Evolutionary conservation across 805 yeast species (phyloP), one percentile per base, ranked within the genome.

Genomic region (Nakazawaea wickerhamii): DNA sequence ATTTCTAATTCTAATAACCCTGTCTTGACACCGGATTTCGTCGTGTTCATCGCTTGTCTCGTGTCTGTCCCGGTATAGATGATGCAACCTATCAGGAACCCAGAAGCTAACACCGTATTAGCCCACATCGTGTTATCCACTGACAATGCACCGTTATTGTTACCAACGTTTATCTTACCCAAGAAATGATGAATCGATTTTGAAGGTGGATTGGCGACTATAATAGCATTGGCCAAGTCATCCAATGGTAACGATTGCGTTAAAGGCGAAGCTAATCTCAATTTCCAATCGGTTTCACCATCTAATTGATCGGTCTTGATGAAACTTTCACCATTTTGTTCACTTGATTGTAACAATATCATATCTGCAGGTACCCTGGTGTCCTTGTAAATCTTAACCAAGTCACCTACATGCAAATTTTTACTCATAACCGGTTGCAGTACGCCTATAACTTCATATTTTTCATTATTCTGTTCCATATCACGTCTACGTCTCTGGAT

Each of bases 251-350:
- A 51, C 27, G 60, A 60, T 57, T 91, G 98, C 1, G 96, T 86
- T 22, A 79, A 55, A 10, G 80, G 72, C 37, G 81, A 73, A 0
- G 96, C 93, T 30, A 86, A 65, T 53, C 99, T 70, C 43, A 93
- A 68, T 60, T 93, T 93, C 99, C 99, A 93, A 64, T 93, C 99
- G 5, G 99, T 93, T 61, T 93, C 99, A 57, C 99, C 99, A 61
- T 93, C 99, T 39, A 93, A 69, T 64, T 93, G 99, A 66, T 93
- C 99, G 0, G 99, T 93, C 54, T 95, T 85, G 50, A 93, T 86
- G 55, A 95, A 93, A 2, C 90, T 75, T 57, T 93, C 99, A 6
- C 96, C 97, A 3, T 75, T 70, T 3, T 67, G 62, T 57, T 87
- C 96, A 44, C 88, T 80, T 1, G 96, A 81, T 57, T 87, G 95